Base-by-base conservation (phyloP, 2,329 filamentous ascomycete species). In the Fusarium algeriense region DNA sequence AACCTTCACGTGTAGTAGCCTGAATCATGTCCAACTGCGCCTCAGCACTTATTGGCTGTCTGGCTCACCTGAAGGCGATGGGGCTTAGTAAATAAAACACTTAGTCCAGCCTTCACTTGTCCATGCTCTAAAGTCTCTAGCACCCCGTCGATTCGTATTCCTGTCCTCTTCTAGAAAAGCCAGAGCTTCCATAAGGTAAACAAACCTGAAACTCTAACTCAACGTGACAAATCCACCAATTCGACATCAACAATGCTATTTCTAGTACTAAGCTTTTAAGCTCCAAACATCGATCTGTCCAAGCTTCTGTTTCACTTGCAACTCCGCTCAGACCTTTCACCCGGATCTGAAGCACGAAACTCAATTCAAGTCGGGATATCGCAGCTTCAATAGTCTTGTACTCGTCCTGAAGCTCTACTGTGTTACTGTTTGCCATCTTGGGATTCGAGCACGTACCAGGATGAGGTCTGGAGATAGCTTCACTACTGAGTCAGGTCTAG, bases 271-370 rank as follows among this genome's bases (percentile, higher is more conserved):
- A 45, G 28, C 32, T 44, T 37, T 60, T 54, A 55, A 45, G 35
- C 41, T 49, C 32, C 20, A 49, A 49, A 49, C 54, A 49, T 38
- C 40, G 34, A 54, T 56, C 32, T 35, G 38, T 38, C 49, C 23
- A 60, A 56, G 49, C n/a, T 46, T 60, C n/a, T 59, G 61, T 50
- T 66, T 66, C 63, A 66, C 19, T 45, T 66, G 28, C 40, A 46
- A 46, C 17, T 48, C 40, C n/a, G 49, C 52, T 40, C 44, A 50
- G 60, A 48, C 30, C 34, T 30, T 44, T 9, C 34, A 20, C 28
- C 30, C 23, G 30, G 60, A 48, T 44, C 45, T 38, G 45, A 66
- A 60, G 45, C 38, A 65, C 40, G 44, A 59, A 59, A 50, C 60
- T 26, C 13, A 5, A 12, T 37, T 38, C 48, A 61, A 41, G 35